Evolutionary conservation across 768 basidiomycete genomes (phyloP).

Genomic region (Multifurca ochricompacta): DNA sequence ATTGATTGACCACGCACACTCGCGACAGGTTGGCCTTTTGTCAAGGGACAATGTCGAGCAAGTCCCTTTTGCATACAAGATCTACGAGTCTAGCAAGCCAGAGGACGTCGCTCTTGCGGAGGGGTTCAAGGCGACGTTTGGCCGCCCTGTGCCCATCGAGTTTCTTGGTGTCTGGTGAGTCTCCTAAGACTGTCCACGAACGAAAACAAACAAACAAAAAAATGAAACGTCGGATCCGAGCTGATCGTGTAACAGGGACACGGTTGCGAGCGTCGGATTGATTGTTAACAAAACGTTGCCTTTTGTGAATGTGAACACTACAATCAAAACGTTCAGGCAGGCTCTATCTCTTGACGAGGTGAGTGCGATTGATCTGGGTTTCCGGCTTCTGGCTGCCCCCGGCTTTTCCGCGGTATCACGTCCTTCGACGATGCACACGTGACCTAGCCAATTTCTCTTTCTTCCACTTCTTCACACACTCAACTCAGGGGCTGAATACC

Average conservation of each 20-base stretch:
- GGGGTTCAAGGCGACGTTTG: no score
- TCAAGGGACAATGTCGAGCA: no score
- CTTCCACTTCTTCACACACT: neutral
- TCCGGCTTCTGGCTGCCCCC: neutral
- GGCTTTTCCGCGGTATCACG: neutral
- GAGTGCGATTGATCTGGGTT: neutral
- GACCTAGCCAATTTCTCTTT: neutral
- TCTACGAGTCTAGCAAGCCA: no score
- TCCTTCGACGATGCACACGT: neutral
- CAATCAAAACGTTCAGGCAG: slow-evolving; percentile 66
- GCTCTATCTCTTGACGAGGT: slow-evolving; percentile 74
- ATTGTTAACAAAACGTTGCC: slow-evolving; percentile 52
- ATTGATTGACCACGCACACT: no score
- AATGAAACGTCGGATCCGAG: no score
- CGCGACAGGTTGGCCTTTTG: no score
- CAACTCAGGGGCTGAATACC: neutral
- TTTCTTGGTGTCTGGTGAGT: no score
- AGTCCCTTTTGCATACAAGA: no score
- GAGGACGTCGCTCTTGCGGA: no score
- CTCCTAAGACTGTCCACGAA: neutral
- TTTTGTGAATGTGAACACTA: slow-evolving; percentile 53
- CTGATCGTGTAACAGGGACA: slow-evolving; percentile 46
- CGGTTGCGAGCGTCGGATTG: slow-evolving; percentile 66
- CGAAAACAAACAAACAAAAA: no score
- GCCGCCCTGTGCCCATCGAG: no score